Conservation (phyloP, 345 rosid genomes). For the Cardamine chenopodiifolia region DNA sequence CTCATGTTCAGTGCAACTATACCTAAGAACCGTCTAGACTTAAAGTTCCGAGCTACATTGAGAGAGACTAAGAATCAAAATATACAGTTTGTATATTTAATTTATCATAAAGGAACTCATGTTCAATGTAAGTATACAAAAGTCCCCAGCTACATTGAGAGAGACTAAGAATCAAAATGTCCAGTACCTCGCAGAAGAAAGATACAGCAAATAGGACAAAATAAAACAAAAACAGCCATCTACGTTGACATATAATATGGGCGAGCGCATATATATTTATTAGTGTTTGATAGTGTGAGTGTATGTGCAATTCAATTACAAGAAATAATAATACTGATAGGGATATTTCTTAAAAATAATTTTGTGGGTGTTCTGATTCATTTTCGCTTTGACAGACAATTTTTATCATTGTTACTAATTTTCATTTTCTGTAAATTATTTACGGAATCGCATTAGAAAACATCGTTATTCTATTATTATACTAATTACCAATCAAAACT, state of each 20-base stretch:
- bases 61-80: background rate
- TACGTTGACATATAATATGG: background rate
- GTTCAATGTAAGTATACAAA: background rate
- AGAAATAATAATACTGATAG: background rate
- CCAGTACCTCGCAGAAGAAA: background rate
- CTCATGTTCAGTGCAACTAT: background rate
- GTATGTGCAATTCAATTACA: slow-evolving; percentile 1
- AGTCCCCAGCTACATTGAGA: background rate
- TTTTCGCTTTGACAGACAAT: background rate
- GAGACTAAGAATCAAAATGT: background rate
- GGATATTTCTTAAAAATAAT: slow-evolving; percentile 15
- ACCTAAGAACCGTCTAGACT: background rate
- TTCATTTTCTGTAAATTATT: background rate
- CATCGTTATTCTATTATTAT: background rate
- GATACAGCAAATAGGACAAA: background rate
- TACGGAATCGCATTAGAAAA: background rate
- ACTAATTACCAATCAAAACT: background rate
- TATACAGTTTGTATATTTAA: background rate
- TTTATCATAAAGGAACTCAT: background rate
- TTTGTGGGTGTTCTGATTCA: background rate
- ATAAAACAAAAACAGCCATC: background rate
- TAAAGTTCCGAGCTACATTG: background rate
- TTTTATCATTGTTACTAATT: background rate
- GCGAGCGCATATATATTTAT: background rate
- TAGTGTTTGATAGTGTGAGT: slow-evolving; percentile 5